Base-by-base conservation (phyloP, 2,329 filamentous ascomycete genomes). In the Mycogone perniciosa region DNA sequence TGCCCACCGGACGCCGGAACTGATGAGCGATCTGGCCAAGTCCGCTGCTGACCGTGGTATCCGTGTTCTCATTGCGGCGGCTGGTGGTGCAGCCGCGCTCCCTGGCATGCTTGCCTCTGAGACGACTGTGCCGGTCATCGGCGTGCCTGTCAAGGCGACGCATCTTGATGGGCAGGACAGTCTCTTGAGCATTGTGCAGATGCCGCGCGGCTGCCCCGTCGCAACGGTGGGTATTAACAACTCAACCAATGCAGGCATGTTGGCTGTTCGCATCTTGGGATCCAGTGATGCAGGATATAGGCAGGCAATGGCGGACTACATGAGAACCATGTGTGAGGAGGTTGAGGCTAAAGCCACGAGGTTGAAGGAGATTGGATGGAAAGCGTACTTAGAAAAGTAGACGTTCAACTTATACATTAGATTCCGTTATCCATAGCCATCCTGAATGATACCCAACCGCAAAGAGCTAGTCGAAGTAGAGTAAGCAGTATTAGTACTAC, bases 201-300 rank as follows among this genome's bases (percentile, higher is more conserved):
- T 90, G 86, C 87, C 86, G 5, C 77, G 79, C 68, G 56, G 74
- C 71, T 26, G 40, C 11, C 6, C n/a, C 42, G 83, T 85, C 10
- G 86, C 86, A 5, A 89, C 86, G 0, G 85, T 91, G 4, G 86
- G 82, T 8, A 89, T 90, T 66, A 88, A 89, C 67, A 90, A 90
- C 69, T 86, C 84, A 27, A 85, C 85, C 50, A 91, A 90, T 60
- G 87, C 87, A 0, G 86, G 82, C 0, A 72, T 89, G 13, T 69
- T 89, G n/a, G 86, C 86, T 0, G 77, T 85, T 20, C 73, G 85
- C 13, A 85, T 89, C 33, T 65, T 90, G 4, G 84, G 84, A 4
- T 67, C 78, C 4, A 73, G 71, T 35, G 77, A 85, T 51, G 68
- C 71, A 10, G 73, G 69, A n/a, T 73, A 86, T n/a, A 68, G 74